Base-by-base conservation (phyloP, 1,284 basidiomycete species). In the Thecaphora thlaspeos region DNA sequence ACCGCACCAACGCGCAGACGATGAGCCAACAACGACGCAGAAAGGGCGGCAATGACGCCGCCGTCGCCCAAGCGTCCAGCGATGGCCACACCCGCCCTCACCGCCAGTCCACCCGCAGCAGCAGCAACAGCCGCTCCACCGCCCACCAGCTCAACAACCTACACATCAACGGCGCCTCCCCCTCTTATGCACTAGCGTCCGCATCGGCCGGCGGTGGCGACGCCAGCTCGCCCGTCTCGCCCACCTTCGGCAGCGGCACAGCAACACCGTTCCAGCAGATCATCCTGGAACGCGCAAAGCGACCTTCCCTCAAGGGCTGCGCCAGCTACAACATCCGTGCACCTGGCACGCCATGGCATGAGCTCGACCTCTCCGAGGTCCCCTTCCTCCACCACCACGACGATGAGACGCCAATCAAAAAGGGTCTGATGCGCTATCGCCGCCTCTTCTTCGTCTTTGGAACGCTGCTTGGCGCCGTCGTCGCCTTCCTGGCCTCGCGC, bases 311-410 rank as follows among this genome's bases (percentile, higher is more conserved):
- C 8, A 55, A 51, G 34, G 66, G 66, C 8, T 40, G 43, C 19
- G 37, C 59, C 14, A 58, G 52, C 48, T 70, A 70, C 48, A 68
- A 56, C 41, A 50, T 73, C 22, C 41, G 55, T 12, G 70, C 70
- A 1, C 70, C 70, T 2, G 68, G 65, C 10, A 73, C 68, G n/a
- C 68, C 70, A 22, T 72, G 67, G 61, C 64, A 71, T 52, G 70
- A 73, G 52, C 63, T 70, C 43, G 68, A 73, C 43, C 58, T 73
- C 11, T 66, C 62, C 46, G 68, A 73, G 28, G 58, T 73, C 26
- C 60, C 61, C 32, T 73, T 70, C 36, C 38, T 72, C 39, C 60
- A 53, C 11, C 59, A 66, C 44, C 55, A 51, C 14, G 24, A 49
- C 18, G 46, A 53, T 3, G 53, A 61, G 8, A 28, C 38, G 5